Base-by-base conservation (phyloP, 768 basidiomycete species). In the Xerocomellus chrysenteron region DNA sequence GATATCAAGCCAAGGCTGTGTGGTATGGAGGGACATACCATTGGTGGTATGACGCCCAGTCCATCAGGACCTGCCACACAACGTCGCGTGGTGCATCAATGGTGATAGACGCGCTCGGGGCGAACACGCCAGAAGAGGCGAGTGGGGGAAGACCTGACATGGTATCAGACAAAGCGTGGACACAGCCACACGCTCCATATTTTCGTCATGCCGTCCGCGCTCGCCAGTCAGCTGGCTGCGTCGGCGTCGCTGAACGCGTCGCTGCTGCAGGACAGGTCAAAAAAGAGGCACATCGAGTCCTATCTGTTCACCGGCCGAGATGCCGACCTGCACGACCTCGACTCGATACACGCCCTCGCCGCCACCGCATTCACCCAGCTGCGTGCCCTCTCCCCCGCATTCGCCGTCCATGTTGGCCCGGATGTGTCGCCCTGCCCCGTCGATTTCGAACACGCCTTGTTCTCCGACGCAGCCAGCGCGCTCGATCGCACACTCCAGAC, bases 291-390 rank as follows among this genome's bases (percentile, higher is more conserved):
- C 16, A 72, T 82, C 0, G 84, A 88, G 67, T 95, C 94, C 0
- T 98, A 98, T 75, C 82, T 99, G 36, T 97, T 96, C 72, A 84
- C 88, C 14, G 84, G 87, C 40, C 80, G 81, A 56, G 88, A 91
- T 47, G 93, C 93, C 10, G 86, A 90, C 64, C 77, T 84, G 55
- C 89, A 97, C 69, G 94, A 98, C 72, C 76, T 97, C 55, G 88
- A 96, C 68, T 81, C 92, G 7, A 83, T 98, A 51, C 82, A 90
- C 66, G 86, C 92, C 0, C 80, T 98, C 10, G 92, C 82, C 4
- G 74, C 82, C 48, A 93, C 92, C 66, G 92, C 88, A 8, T 85
- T 94, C 60, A 71, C 85, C 2, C 88, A 91, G 47, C 80, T 97
- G 16, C 70, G 81, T 21, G 71, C 82, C 2, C 71, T 96, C 35